These are phyloP conservation scores for Suillus alpinus DNA, from an alignment of 768 basidiomycete genomes.

Conservation along the genomic window DNA sequence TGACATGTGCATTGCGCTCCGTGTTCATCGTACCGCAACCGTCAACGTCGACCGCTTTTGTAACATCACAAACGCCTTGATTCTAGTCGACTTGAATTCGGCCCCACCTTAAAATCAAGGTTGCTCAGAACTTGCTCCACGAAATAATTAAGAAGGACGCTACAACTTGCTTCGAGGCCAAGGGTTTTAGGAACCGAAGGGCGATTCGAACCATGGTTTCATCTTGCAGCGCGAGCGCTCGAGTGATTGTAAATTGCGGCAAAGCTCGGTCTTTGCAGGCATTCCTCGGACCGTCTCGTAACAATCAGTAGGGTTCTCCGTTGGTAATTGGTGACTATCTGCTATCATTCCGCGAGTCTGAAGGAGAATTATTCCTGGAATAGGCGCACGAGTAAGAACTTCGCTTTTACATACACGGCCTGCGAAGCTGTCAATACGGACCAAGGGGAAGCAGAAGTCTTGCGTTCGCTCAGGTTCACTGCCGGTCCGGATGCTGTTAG, in stretches of 20 bases:
- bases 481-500: not conserved
- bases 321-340: not conserved
- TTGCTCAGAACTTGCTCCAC: not conserved
- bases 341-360: not conserved
- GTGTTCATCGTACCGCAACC: not conserved
- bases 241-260: not conserved
- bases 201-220: not conserved
- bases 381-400: not conserved
- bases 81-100: not conserved
- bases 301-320: not conserved
- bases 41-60: not conserved
- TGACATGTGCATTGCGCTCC: not conserved
- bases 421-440: not conserved
- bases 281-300: slow-evolving; percentile 1
- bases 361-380: not conserved
- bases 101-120: not conserved
- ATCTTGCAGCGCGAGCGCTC: not conserved
- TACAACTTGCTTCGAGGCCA: not conserved
- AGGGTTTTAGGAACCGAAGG: not conserved
- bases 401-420: not conserved
- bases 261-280: not conserved
- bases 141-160: not conserved
- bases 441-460: not conserved
- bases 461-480: not conserved
- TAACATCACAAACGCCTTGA: not conserved